phyloP scores from a whole-genome alignment of 78 protist species.

The Dictyostelium brefeldianum region DNA sequence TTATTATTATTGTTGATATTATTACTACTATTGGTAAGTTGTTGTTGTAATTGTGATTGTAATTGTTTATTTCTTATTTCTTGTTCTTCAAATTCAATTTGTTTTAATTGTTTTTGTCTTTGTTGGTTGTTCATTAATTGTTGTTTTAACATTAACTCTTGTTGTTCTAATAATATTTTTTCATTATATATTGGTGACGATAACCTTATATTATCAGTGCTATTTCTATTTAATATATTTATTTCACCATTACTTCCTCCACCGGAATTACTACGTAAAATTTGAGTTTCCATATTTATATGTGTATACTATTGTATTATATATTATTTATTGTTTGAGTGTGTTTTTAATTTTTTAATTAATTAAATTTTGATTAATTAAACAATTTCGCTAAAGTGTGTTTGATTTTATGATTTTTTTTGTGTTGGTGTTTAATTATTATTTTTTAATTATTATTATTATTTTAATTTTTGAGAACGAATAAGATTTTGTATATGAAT shows the following conservation, averaged over 20 bases:
- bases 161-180: constrained; percentile 1
- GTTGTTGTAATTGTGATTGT: not conserved
- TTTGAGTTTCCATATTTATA: constrained; percentile 21
- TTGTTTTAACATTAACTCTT: constrained; percentile 10
- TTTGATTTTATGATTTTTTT: not conserved
- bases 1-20: not conserved
- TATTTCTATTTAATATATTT: constrained; percentile 2
- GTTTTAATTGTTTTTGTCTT: not conserved
- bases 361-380: not conserved
- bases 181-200: constrained; percentile 1
- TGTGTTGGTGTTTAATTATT: not conserved
- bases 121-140: constrained; percentile 13
- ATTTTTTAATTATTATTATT: not conserved
- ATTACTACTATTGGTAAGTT: not conserved
- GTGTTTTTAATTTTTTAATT: not conserved
- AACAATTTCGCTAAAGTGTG: too few relatives aligned
- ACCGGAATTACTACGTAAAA: not conserved
- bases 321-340: not conserved
- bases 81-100: not conserved
- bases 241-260: not conserved
- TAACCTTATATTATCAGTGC: constrained; percentile 19
- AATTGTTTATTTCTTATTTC: not conserved
- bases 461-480: not conserved
- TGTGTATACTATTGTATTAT: not conserved
- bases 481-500: not conserved